Evolutionary conservation across 228 moss, liverwort and hornwort genomes (phyloP).

Genomic region (Sphagnum fallax): DNA sequence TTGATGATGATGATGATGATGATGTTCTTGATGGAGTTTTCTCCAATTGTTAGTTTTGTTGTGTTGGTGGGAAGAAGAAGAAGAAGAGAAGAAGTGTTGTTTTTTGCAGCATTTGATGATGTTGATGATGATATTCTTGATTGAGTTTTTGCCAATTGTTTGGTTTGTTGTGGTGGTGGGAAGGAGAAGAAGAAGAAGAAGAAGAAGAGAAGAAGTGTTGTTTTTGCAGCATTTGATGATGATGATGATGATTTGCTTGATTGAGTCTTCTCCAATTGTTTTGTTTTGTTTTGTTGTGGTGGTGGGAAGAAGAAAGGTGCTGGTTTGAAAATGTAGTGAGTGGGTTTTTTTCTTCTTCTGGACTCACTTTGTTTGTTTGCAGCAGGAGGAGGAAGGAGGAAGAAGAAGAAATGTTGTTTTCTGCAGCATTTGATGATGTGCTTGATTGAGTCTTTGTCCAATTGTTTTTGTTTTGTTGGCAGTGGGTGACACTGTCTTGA

Average conservation of each 20-base stretch:
- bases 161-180: conserved; percentile 23
- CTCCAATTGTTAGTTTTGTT: neutral
- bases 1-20: neutral
- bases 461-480: neutral
- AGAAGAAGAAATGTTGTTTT: neutral
- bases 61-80: conserved; percentile 22
- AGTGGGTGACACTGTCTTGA: conserved; percentile 60
- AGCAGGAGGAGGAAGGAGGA: too few species aligned
- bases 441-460: neutral
- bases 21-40: neutral
- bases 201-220: neutral
- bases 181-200: too few species aligned
- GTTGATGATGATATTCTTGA: neutral
- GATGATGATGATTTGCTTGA: neutral
- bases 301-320: conserved; percentile 17
- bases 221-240: neutral
- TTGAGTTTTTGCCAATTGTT: neutral
- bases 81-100: neutral
- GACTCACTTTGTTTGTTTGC: neutral
- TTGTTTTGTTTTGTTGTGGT: neutral
- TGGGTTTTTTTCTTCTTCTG: neutral
- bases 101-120: neutral
- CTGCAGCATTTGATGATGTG: neutral
- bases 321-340: neutral
- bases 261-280: neutral